These are phyloP conservation scores for Aphanomyces cochlioides DNA, from an alignment of 352 stramenopile genomes.

Conservation along the genomic window DNA sequence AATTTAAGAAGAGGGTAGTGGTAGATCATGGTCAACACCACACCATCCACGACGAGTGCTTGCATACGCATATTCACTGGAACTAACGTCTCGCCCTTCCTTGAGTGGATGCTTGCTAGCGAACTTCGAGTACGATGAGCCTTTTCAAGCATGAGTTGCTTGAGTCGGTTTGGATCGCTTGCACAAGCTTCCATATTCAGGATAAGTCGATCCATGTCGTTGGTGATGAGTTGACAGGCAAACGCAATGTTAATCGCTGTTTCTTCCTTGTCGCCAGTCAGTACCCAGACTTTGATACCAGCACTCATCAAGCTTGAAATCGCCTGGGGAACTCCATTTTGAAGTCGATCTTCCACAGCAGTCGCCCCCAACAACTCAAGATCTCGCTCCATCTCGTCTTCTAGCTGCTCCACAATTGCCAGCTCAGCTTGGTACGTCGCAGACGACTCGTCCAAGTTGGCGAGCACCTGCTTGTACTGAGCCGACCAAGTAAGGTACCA, in stretches of 20 bases:
- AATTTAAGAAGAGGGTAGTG: slow-evolving; percentile 63
- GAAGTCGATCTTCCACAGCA: slow-evolving; percentile 76
- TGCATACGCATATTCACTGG: slow-evolving; percentile 33
- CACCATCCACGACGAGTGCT: slow-evolving; percentile 72
- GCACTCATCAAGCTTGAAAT: slow-evolving; percentile 68
- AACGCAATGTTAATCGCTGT: slow-evolving; percentile 97
- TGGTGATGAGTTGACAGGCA: slow-evolving; percentile 92
- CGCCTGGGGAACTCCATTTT: slow-evolving; percentile 70
- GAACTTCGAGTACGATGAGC: slow-evolving; percentile 1
- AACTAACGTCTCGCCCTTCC: not conserved
- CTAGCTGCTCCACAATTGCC: slow-evolving; percentile 75
- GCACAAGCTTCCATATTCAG: slow-evolving; percentile 60
- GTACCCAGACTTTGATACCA: slow-evolving; percentile 83
- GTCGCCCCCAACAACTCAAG: slow-evolving; percentile 73
- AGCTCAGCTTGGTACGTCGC: slow-evolving; percentile 40
- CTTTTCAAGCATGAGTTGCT: slow-evolving; percentile 16
- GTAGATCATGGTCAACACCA: slow-evolving; percentile 72
- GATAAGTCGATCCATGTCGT: slow-evolving; percentile 91
- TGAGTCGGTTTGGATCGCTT: slow-evolving; percentile 2
- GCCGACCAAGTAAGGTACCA: slow-evolving; percentile 68
- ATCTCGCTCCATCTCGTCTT: slow-evolving; percentile 70
- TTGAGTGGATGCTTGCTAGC: no score
- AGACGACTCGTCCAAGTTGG: slow-evolving; percentile 56
- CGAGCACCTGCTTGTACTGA: slow-evolving; percentile 70
- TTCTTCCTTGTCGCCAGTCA: slow-evolving; percentile 91